Percentiles rank a stretch among this genome's conserved stretches.
Conservation (phyloP, 768 basidiomycete species). For the Lenzites betulinus region DNA sequence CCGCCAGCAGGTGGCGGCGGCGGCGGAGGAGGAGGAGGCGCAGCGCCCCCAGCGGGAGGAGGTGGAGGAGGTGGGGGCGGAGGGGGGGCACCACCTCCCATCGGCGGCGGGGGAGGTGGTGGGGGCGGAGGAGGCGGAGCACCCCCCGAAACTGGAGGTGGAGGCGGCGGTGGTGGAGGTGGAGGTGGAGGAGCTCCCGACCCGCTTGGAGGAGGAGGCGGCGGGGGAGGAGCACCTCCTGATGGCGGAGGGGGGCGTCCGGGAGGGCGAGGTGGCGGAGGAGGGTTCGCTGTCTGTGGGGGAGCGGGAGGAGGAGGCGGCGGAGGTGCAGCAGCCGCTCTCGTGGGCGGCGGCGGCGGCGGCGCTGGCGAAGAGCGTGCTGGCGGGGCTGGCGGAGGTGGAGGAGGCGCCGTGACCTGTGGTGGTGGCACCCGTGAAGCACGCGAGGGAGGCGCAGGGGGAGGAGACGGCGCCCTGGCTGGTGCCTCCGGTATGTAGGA, state of each 20-base stretch:
- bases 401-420: slow-evolving; percentile 36
- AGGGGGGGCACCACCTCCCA: slow-evolving; percentile 37
- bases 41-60: slow-evolving; percentile 30
- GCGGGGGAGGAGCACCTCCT: slow-evolving; percentile 36
- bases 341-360: slow-evolving; percentile 20
- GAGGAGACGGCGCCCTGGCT: slow-evolving; percentile 49
- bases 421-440: slow-evolving; percentile 36
- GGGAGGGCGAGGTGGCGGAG: slow-evolving; percentile 40
- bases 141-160: slow-evolving; percentile 23
- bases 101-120: slow-evolving; percentile 30
- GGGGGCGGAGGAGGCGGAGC: slow-evolving; percentile 40
- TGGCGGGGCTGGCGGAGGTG: slow-evolving; percentile 29
- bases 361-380: slow-evolving; percentile 35
- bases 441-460: slow-evolving; percentile 45
- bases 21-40: slow-evolving; percentile 48
- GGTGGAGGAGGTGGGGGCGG: slow-evolving; percentile 38
- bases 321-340: slow-evolving; percentile 36
- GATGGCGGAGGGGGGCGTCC: slow-evolving; percentile 31
- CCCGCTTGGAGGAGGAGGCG: slow-evolving; percentile 32
- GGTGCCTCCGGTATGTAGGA: slow-evolving; percentile 18
- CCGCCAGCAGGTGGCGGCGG: slow-evolving; percentile 46
- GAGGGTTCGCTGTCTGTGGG: slow-evolving; percentile 34
- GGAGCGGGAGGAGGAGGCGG: slow-evolving; percentile 36
- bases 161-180: slow-evolving; percentile 36
- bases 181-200: slow-evolving; percentile 27